A percentile compares a stretch with the other conserved stretches of the same genome.
Conservation (phyloP, 305 asterid species). For the Fraxinus nigra region DNA sequence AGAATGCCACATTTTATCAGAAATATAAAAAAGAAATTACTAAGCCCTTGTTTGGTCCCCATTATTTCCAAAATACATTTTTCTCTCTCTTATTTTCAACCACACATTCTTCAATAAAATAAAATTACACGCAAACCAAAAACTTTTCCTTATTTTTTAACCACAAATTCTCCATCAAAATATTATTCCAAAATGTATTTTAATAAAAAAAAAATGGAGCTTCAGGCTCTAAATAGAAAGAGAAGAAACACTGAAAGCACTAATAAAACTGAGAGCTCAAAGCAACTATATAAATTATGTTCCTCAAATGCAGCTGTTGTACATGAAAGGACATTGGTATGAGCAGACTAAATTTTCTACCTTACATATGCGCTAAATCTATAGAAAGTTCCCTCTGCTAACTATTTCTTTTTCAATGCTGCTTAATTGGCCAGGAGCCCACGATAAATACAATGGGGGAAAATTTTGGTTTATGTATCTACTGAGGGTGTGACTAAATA, state of each 20-base stretch:
- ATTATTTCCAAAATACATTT: background rate
- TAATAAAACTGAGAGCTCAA: conserved; percentile 7
- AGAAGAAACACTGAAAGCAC: background rate
- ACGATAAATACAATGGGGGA: conserved; percentile 16
- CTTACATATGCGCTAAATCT: conserved; percentile 11
- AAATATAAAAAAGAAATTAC: background rate
- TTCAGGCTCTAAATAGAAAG: background rate
- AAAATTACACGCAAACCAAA: background rate
- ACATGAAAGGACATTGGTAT: conserved; percentile 1
- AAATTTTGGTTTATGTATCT: conserved; percentile 20
- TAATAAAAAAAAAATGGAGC: background rate
- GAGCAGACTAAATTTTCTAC: conserved; percentile 15
- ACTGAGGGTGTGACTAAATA: conserved; percentile 26
- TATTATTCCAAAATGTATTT: background rate
- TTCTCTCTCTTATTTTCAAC: background rate
- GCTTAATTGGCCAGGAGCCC: conserved; percentile 18
- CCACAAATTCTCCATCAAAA: background rate
- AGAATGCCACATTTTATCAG: background rate
- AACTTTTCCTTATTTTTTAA: too few species aligned
- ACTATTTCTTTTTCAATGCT: conserved; percentile 20
- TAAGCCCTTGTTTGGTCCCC: background rate
- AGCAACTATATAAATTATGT: conserved; percentile 15
- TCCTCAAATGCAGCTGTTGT: conserved; percentile 14
- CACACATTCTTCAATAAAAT: background rate
- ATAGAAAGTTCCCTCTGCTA: conserved; percentile 21